A percentile compares a stretch with the other conserved stretches of the same genome.
These are phyloP conservation scores for Begonia masoniana DNA, from an alignment of 306 rosid genomes.

Conservation along the genomic window DNA sequence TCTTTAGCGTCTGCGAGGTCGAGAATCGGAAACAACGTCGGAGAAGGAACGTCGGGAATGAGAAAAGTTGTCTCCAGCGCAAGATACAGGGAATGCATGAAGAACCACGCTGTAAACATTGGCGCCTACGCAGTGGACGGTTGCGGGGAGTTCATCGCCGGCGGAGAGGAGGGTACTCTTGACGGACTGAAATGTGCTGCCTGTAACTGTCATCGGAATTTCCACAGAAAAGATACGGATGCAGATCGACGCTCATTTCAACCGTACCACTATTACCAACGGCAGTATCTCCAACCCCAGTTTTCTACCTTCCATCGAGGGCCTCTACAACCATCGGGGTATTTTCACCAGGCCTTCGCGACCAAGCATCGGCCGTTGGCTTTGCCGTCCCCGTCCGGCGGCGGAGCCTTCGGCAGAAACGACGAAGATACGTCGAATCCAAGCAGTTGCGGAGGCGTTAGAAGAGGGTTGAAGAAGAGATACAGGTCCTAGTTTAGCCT, in stretches of 20 bases:
- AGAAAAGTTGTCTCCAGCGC: slow-evolving; percentile 16
- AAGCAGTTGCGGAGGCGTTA: slow-evolving; percentile 35
- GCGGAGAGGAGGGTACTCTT: slow-evolving; percentile 59
- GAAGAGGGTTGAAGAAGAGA: slow-evolving; percentile 48
- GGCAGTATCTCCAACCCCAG: background rate
- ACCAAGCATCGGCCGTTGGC: slow-evolving; percentile 35
- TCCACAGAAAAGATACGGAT: slow-evolving; percentile 55
- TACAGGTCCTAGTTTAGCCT: slow-evolving; percentile 51
- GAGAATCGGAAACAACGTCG: slow-evolving; percentile 10
- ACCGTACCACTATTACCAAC: slow-evolving; percentile 19
- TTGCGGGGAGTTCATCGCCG: slow-evolving; percentile 69
- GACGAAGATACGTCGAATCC: slow-evolving; percentile 68
- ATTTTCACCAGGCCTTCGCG: slow-evolving; percentile 33
- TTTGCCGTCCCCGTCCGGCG: slow-evolving; percentile 25
- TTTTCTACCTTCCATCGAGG: slow-evolving; percentile 29
- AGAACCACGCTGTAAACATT: slow-evolving; percentile 62
- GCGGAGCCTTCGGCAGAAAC: slow-evolving; percentile 32
- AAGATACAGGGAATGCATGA: slow-evolving; percentile 64
- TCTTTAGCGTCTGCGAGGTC: slow-evolving; percentile 12
- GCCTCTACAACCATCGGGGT: slow-evolving; percentile 31
- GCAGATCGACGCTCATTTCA: slow-evolving; percentile 15
- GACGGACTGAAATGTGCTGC: slow-evolving; percentile 85
- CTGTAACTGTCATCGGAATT: slow-evolving; percentile 83
- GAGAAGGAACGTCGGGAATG: slow-evolving; percentile 8
- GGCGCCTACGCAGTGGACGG: slow-evolving; percentile 79